These are phyloP conservation scores for Phytophthora palmivora DNA, from an alignment of 352 stramenopile genomes.

Conservation along the genomic window DNA sequence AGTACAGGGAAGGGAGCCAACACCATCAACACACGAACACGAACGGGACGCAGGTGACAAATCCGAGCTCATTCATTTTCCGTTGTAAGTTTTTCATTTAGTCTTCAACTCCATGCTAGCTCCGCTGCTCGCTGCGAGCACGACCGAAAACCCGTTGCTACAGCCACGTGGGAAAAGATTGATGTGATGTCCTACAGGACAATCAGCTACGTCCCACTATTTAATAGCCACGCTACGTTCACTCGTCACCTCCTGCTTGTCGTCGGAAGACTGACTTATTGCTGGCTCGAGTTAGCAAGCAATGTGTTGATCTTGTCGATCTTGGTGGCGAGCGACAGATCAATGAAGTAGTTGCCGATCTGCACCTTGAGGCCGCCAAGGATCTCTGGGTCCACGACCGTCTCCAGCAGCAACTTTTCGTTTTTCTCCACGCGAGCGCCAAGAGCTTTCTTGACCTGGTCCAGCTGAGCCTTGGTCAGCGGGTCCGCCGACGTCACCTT, in stretches of 20 bases:
- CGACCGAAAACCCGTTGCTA: slow-evolving; percentile 16
- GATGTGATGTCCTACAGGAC: neutral
- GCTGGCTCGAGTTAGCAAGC: slow-evolving; percentile 72
- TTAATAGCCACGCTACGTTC: slow-evolving; percentile 25
- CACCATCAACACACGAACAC: slow-evolving; percentile 6
- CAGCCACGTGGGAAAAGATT: slow-evolving; percentile 7
- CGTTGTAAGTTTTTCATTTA: slow-evolving; percentile 41
- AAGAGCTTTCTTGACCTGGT: slow-evolving; percentile 94
- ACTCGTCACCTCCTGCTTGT: slow-evolving; percentile 23
- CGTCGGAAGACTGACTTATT: slow-evolving; percentile 31
- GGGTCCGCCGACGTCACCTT: slow-evolving; percentile 97
- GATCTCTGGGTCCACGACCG: slow-evolving; percentile 94
- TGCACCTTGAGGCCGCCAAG: slow-evolving; percentile 97
- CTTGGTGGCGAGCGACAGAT: slow-evolving; percentile 95
- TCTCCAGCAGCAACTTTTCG: slow-evolving; percentile 93
- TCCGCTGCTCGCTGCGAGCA: slow-evolving; percentile 12
- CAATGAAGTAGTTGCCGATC: slow-evolving; percentile 98
- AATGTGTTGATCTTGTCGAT: slow-evolving; percentile 95
- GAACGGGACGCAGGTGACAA: slow-evolving; percentile 15
- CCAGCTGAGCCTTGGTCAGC: slow-evolving; percentile 92
- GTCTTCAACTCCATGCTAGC: slow-evolving; percentile 22
- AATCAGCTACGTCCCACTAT: slow-evolving; percentile 1
- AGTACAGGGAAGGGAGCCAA: no score
- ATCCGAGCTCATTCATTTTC: slow-evolving; percentile 35
- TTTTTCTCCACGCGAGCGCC: slow-evolving; percentile 86